Conservation (phyloP, 805 yeast genomes). For the Starmerella kuoi region DNA sequence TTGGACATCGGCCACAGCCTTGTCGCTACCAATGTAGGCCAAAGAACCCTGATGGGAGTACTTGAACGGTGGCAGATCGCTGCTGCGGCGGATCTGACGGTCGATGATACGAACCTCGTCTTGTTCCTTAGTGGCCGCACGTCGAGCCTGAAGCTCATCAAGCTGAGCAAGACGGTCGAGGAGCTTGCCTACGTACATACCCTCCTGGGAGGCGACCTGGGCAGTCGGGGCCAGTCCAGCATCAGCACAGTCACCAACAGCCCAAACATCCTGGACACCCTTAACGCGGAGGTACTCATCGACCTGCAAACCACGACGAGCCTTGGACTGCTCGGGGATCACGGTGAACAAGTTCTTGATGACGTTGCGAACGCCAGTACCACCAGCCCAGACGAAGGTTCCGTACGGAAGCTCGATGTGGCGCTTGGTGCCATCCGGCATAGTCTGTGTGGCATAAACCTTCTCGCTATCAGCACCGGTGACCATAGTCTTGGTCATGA, state of each 20-base stretch:
- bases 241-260: conserved; percentile 86
- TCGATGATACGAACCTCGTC: conserved; percentile 18
- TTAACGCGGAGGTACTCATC: conserved; percentile 71
- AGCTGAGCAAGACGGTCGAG: conserved; percentile 42
- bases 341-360: conserved; percentile 52
- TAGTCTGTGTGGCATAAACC: conserved; percentile 58
- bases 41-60: conserved; percentile 86
- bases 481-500: conserved; percentile 77
- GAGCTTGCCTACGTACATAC: conserved; percentile 61
- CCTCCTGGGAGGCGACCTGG: conserved; percentile 94
- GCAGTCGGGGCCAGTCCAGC: conserved; percentile 92
- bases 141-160: conserved; percentile 29
- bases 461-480: conserved; percentile 63
- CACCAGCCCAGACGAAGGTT: conserved; percentile 93
- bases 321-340: conserved; percentile 53
- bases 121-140: conserved; percentile 3
- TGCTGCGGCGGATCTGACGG: conserved; percentile 30
- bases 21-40: conserved; percentile 83
- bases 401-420: conserved; percentile 71
- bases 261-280: conserved; percentile 74
- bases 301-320: conserved; percentile 79
- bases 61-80: conserved; percentile 43
- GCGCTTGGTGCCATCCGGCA: conserved; percentile 53
- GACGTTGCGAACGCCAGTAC: conserved; percentile 78
- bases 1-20: conserved; percentile 84